Conservation (phyloP, 2,329 filamentous ascomycete species). For the Epichloe uncinata region DNA sequence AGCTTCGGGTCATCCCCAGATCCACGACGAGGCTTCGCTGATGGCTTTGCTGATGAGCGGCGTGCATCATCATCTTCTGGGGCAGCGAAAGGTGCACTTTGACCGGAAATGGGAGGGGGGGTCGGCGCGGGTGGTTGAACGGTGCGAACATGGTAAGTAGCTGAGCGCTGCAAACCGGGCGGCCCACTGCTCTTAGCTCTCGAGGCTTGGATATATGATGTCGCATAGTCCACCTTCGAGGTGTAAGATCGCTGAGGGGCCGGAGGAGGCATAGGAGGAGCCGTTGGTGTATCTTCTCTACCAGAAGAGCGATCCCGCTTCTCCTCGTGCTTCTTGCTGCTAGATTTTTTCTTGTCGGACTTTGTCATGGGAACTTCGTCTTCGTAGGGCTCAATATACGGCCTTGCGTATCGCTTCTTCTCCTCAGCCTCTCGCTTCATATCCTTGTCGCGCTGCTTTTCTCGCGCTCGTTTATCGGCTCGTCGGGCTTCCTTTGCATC, state of each 20-base stretch:
- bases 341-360: slow-evolving; percentile 27
- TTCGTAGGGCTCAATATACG: slow-evolving; percentile 23
- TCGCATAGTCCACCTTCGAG: slow-evolving; percentile 12
- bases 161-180: slow-evolving; percentile 10
- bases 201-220: slow-evolving; percentile 20
- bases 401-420: slow-evolving; percentile 21
- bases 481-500: slow-evolving; percentile 21
- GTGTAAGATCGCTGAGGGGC: slow-evolving; percentile 12
- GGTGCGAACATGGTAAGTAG: slow-evolving; percentile 11
- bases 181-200: slow-evolving; percentile 11
- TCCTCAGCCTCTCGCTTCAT: slow-evolving; percentile 23
- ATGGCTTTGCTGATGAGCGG: slow-evolving; percentile 19
- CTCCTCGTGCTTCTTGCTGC: slow-evolving; percentile 26
- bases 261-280: slow-evolving; percentile 10
- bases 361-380: slow-evolving; percentile 16
- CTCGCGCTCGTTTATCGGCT: slow-evolving; percentile 20
- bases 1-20: slow-evolving; percentile 16
- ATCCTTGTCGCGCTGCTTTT: slow-evolving; percentile 26
- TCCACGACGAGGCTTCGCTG: slow-evolving; percentile 20
- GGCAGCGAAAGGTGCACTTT: slow-evolving; percentile 14
- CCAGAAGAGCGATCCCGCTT: slow-evolving; percentile 21
- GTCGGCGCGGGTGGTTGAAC: slow-evolving; percentile 22
- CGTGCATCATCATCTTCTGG: slow-evolving; percentile 20
- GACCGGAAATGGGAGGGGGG: slow-evolving; percentile 19
- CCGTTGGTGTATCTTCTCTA: slow-evolving; percentile 17